Conservation (phyloP, 2,329 filamentous ascomycete genomes). For the Aspergillus pseudoglaucus region DNA sequence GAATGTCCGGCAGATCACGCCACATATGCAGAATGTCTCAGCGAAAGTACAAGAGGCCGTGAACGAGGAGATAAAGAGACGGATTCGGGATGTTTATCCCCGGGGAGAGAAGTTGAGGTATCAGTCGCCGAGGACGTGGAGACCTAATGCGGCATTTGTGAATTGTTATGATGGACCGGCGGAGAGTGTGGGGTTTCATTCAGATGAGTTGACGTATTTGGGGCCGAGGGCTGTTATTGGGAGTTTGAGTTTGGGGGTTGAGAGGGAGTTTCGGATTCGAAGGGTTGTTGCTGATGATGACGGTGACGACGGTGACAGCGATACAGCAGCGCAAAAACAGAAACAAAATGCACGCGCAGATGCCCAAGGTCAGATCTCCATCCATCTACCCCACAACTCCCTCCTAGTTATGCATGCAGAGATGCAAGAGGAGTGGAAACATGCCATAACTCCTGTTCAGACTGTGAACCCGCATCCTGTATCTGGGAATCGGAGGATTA, state of each 20-base stretch:
- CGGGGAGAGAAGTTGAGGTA: constrained; percentile 66
- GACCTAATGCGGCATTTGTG: constrained; percentile 83
- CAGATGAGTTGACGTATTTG: constrained; percentile 87
- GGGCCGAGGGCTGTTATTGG: constrained; percentile 85
- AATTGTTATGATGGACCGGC: constrained; percentile 83
- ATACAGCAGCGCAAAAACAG: constrained; percentile 27
- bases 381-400: constrained; percentile 91
- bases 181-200: constrained; percentile 85
- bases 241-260: constrained; percentile 81
- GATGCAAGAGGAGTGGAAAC: constrained; percentile 98
- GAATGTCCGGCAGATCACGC: constrained; percentile 69
- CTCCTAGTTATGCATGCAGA: constrained; percentile 93
- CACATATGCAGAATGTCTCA: constrained; percentile 65
- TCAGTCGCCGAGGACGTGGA: constrained; percentile 68
- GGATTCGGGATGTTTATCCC: constrained; percentile 64
- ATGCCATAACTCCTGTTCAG: constrained; percentile 67
- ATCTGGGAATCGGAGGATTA: constrained; percentile 73
- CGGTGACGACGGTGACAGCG: constrained; percentile 27
- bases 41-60: constrained; percentile 66
- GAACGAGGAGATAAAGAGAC: constrained; percentile 66
- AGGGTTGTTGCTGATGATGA: constrained; percentile 58
- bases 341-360: constrained; percentile 42
- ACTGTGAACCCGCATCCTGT: constrained; percentile 80
- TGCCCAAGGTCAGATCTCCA: constrained; percentile 76
- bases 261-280: constrained; percentile 86